A percentile compares a stretch with the other conserved stretches of the same genome.
phyloP scores from a whole-genome alignment of 73 alveolate genomes.

The Tetrahymena borealis region DNA sequence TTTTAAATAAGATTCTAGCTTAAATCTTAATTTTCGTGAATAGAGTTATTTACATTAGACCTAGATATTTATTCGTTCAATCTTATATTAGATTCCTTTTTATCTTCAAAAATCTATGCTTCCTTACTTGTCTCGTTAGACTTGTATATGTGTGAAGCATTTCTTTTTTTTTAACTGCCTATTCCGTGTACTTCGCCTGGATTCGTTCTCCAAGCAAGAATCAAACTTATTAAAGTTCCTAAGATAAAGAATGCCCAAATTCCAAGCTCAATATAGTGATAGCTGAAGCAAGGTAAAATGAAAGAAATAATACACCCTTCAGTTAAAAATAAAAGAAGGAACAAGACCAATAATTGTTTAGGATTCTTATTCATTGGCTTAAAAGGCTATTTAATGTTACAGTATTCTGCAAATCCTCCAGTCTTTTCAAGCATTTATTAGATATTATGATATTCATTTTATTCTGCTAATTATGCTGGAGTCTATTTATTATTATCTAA shows the following conservation, averaged over 20 bases:
- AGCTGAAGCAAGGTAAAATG: background rate
- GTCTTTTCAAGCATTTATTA: conserved; percentile 4
- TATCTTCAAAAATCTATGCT: too few relatives aligned
- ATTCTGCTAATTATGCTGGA: conserved; percentile 14
- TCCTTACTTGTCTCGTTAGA: too few relatives aligned
- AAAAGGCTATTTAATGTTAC: background rate
- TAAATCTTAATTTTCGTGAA: background rate
- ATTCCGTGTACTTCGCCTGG: background rate
- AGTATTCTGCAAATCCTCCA: background rate
- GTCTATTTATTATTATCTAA: conserved; percentile 4
- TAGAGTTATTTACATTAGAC: background rate
- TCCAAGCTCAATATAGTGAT: background rate
- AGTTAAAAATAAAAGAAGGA: background rate
- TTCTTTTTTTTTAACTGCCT: too few relatives aligned
- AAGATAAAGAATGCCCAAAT: background rate
- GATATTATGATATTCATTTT: conserved; percentile 1
- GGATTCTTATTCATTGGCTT: background rate
- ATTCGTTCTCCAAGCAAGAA: background rate
- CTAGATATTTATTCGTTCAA: background rate
- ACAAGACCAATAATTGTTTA: background rate
- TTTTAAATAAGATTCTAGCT: background rate
- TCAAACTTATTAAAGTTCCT: background rate
- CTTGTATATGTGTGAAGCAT: too few relatives aligned
- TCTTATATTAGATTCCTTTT: background rate
- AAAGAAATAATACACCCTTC: background rate